Conservation (phyloP, 2,329 filamentous ascomycete genomes). For the Basipetospora sp. region DNA sequence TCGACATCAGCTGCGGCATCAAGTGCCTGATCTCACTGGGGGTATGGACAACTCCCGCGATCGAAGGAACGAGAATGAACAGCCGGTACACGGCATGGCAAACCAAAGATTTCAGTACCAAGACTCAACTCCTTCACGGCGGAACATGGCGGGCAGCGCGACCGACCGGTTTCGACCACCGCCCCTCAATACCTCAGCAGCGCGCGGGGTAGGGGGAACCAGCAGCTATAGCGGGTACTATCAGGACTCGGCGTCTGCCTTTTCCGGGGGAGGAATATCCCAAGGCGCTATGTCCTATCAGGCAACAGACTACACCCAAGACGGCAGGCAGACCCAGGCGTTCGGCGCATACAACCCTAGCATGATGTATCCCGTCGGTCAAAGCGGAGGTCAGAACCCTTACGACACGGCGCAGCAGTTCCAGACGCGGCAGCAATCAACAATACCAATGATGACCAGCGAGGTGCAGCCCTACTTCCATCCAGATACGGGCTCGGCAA, state of each 20-base stretch:
- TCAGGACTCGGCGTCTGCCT: constrained; percentile 35
- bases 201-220: constrained; percentile 38
- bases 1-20: no score
- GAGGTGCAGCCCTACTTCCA: constrained; percentile 56
- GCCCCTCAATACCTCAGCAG: constrained; percentile 31
- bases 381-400: constrained; percentile 43
- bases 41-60: constrained; percentile 70
- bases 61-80: constrained; percentile 61
- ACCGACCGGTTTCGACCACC: constrained; percentile 33
- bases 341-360: constrained; percentile 47
- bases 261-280: constrained; percentile 41
- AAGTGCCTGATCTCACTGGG: constrained; percentile 14
- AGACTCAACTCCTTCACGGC: constrained; percentile 32
- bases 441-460: constrained; percentile 57
- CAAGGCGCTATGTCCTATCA: constrained; percentile 39
- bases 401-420: constrained; percentile 69
- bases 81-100: constrained; percentile 47
- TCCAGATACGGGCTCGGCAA: constrained; percentile 28
- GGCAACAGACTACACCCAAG: constrained; percentile 50
- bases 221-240: constrained; percentile 46
- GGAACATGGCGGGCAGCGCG: constrained; percentile 17
- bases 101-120: constrained; percentile 38
- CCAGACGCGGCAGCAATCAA: constrained; percentile 59
- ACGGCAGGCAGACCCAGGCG: constrained; percentile 40
- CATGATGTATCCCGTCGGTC: constrained; percentile 68